Conservation (phyloP, 805 yeast species). For the Yarrowia hollandica region DNA sequence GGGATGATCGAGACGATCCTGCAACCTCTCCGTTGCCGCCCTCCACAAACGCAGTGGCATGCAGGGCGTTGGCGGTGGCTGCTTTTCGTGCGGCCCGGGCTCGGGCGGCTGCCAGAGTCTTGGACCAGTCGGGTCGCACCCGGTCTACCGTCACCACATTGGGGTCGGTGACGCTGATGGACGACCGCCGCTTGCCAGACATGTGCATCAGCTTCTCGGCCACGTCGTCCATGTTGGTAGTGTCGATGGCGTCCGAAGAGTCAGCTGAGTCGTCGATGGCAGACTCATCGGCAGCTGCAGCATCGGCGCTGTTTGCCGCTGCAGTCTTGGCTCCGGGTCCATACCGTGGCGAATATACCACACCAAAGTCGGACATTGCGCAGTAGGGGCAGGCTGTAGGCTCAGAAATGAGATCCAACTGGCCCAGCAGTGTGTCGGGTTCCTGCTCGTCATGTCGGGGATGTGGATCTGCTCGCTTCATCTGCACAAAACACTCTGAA, state of each 20-base stretch:
- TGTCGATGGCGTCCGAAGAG: not conserved
- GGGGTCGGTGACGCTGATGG: slow-evolving; percentile 62
- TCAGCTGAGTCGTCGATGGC: slow-evolving; percentile 14
- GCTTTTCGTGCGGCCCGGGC: slow-evolving; percentile 78
- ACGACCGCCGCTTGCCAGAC: slow-evolving; percentile 22
- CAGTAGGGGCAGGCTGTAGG: slow-evolving; percentile 93
- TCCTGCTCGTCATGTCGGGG: slow-evolving; percentile 67
- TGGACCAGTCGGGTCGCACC: slow-evolving; percentile 93
- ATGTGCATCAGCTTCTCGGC: slow-evolving; percentile 28
- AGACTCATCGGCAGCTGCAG: slow-evolving; percentile 3
- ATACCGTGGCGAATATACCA: slow-evolving; percentile 75
- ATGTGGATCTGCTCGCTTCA: slow-evolving; percentile 88
- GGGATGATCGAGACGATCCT: slow-evolving; percentile 34
- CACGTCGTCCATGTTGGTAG: slow-evolving; percentile 25
- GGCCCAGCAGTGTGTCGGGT: slow-evolving; percentile 21
- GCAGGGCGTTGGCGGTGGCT: slow-evolving; percentile 92
- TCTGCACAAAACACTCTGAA: slow-evolving; percentile 95
- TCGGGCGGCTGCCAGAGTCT: slow-evolving; percentile 67
- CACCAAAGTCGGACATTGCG: slow-evolving; percentile 82
- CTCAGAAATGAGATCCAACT: slow-evolving; percentile 65
- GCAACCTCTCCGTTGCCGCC: slow-evolving; percentile 33
- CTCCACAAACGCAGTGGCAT: slow-evolving; percentile 75
- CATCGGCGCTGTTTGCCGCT: not conserved
- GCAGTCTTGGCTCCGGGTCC: slow-evolving; percentile 2
- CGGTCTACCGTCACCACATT: slow-evolving; percentile 75